Percentiles rank a stretch among this genome's conserved stretches.
These are phyloP conservation scores for Heritiera littoralis DNA, from an alignment of 345 rosid species.

Conservation along the genomic window DNA sequence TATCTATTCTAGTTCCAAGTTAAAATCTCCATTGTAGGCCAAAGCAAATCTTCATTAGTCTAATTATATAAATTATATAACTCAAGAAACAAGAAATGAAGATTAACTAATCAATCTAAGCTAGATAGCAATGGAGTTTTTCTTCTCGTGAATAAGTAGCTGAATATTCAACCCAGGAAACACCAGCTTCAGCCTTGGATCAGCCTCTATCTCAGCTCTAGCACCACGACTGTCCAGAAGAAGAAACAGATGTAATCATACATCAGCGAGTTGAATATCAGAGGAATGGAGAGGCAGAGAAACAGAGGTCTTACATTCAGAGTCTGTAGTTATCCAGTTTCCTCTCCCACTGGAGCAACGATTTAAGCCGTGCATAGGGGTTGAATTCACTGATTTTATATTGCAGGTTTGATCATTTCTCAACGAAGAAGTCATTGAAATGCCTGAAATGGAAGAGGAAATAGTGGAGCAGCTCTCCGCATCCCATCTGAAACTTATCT, in stretches of 20 bases:
- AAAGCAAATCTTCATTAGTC: too few species aligned
- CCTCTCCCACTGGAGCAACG: conserved; percentile 43
- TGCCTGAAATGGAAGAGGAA: conserved; percentile 49
- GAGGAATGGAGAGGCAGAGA: neutral
- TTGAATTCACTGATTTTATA: conserved; percentile 41
- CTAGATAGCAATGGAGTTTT: neutral
- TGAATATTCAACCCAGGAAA: neutral
- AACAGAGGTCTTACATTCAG: conserved; percentile 60
- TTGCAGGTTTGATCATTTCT: conserved; percentile 32
- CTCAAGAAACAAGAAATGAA: neutral
- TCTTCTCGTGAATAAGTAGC: neutral
- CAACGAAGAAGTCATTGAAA: conserved; percentile 55
- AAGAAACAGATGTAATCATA: neutral
- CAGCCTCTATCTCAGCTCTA: conserved; percentile 45
- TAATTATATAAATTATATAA: neutral
- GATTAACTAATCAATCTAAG: neutral
- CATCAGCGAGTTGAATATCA: neutral
- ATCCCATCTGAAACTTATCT: conserved; percentile 82
- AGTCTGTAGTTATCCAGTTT: conserved; percentile 91
- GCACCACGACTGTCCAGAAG: conserved; percentile 69
- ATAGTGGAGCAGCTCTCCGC: conserved; percentile 61
- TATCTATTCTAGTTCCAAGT: too few species aligned
- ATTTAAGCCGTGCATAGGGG: conserved; percentile 36
- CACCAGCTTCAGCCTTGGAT: neutral
- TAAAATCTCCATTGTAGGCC: neutral